Conservation (phyloP, 2,329 filamentous ascomycete genomes). For the Alternaria sp. region DNA sequence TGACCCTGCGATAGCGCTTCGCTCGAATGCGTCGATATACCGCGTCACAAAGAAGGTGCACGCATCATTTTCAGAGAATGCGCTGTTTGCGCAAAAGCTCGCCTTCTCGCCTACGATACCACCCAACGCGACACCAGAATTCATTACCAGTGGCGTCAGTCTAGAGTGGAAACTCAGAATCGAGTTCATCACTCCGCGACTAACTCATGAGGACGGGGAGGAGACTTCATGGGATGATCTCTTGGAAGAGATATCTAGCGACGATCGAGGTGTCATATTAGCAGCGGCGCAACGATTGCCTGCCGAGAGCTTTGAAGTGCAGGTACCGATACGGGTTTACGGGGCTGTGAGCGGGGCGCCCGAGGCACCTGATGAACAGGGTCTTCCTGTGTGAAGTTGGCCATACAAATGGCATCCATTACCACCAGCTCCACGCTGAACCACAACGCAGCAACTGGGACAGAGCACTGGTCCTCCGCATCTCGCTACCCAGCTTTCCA, state of each 20-base stretch:
- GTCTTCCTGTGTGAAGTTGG: slow-evolving; percentile 36
- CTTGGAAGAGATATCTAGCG: slow-evolving; percentile 78
- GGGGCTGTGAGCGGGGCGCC: slow-evolving; percentile 57
- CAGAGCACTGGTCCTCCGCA: no score
- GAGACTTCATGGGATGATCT: slow-evolving; percentile 53
- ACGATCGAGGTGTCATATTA: slow-evolving; percentile 78
- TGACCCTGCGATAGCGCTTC: slow-evolving; percentile 77
- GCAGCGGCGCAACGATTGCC: slow-evolving; percentile 78
- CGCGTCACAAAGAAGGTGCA: slow-evolving; percentile 85
- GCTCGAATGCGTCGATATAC: slow-evolving; percentile 84
- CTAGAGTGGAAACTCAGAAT: slow-evolving; percentile 88
- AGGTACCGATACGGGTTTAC: slow-evolving; percentile 83
- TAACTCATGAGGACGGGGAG: slow-evolving; percentile 46
- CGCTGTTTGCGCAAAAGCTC: slow-evolving; percentile 78
- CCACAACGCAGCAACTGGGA: not conserved
- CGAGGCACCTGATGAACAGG: slow-evolving; percentile 39
- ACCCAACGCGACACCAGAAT: slow-evolving; percentile 82
- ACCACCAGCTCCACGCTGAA: not conserved
- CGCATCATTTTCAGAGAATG: slow-evolving; percentile 78
- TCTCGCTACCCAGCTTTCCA: not conserved
- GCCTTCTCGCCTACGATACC: slow-evolving; percentile 87
- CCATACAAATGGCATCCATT: not conserved
- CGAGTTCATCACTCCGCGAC: slow-evolving; percentile 85
- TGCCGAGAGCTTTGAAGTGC: slow-evolving; percentile 90
- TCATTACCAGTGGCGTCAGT: slow-evolving; percentile 86